These are phyloP conservation scores for Fusarium lateritium DNA, from an alignment of 2,329 filamentous ascomycete species.

Conservation along the genomic window DNA sequence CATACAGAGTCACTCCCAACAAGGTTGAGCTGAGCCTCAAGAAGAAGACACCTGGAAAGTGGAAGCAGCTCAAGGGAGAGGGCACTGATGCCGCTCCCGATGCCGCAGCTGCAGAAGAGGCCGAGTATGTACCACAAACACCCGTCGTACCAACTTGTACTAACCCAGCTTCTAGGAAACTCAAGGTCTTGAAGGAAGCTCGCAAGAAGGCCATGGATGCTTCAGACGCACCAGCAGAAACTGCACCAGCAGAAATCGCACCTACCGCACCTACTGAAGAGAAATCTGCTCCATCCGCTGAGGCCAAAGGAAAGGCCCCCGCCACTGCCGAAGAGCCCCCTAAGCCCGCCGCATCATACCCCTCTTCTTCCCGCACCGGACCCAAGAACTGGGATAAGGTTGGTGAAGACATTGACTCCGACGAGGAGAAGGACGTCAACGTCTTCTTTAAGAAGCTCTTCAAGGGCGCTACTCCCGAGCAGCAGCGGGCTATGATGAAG, in stretches of 20 bases:
- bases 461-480: conserved; percentile 81
- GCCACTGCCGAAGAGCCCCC: conserved; percentile 3
- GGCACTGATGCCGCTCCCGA: not conserved
- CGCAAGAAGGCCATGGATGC: conserved; percentile 43
- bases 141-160: not conserved
- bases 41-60: conserved; percentile 79
- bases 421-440: conserved; percentile 76
- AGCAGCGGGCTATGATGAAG: conserved; percentile 96
- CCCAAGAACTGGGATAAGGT: conserved; percentile 95
- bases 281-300: conserved; percentile 3
- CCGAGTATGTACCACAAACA: conserved; percentile 39
- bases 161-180: conserved; percentile 32
- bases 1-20: conserved; percentile 76
- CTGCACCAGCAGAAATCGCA: not conserved
- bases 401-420: conserved; percentile 67
- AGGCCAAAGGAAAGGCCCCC: conserved; percentile 29
- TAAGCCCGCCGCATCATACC: conserved; percentile 73
- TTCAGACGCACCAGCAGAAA: conserved; percentile 6
- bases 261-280: not conserved
- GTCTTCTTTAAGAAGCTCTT: conserved; percentile 93
- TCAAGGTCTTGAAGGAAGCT: conserved; percentile 39
- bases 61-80: conserved; percentile 61
- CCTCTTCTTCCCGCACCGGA: conserved; percentile 86
- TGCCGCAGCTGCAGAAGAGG: conserved; percentile 11
- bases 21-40: conserved; percentile 84